Conservation (phyloP, 148 eudicot species). For the Pouteria glomerata region DNA sequence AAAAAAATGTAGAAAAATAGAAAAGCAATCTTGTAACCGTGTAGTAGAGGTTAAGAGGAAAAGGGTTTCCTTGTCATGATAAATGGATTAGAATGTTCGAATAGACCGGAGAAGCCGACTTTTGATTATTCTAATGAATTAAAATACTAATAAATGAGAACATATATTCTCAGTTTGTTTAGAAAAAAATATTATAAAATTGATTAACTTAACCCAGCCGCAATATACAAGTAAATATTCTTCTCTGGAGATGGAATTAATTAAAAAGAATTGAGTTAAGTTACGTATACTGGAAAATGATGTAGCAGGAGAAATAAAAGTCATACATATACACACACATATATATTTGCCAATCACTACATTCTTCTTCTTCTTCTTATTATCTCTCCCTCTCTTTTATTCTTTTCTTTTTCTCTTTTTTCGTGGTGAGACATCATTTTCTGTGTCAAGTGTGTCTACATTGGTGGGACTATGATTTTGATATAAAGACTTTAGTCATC, state of each 20-base stretch:
- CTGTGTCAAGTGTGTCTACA: not conserved
- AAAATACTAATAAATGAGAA: not conserved
- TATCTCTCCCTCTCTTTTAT: too few relatives aligned
- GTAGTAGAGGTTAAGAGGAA: not conserved
- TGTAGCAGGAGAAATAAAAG: not conserved
- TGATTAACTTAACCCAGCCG: not conserved
- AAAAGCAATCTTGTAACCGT: not conserved
- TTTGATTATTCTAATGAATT: not conserved
- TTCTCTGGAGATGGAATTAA: not conserved
- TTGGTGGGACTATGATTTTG: not conserved
- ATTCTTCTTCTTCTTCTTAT: not conserved
- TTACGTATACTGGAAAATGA: conserved; percentile 4
- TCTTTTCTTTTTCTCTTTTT: too few relatives aligned
- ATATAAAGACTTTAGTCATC: not conserved
- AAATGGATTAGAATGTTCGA: not conserved
- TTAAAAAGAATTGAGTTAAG: not conserved
- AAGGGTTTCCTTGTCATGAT: not conserved
- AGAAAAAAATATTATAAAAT: not conserved
- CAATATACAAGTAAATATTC: not conserved
- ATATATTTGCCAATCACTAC: not conserved
- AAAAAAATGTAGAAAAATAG: conserved; percentile 6
- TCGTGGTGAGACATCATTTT: conserved; percentile 3
- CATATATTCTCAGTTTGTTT: conserved; percentile 12
- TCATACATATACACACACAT: too few relatives aligned
- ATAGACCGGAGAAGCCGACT: not conserved